Conservation (phyloP, 306 rosid species). For the Biancaea sappan region DNA sequence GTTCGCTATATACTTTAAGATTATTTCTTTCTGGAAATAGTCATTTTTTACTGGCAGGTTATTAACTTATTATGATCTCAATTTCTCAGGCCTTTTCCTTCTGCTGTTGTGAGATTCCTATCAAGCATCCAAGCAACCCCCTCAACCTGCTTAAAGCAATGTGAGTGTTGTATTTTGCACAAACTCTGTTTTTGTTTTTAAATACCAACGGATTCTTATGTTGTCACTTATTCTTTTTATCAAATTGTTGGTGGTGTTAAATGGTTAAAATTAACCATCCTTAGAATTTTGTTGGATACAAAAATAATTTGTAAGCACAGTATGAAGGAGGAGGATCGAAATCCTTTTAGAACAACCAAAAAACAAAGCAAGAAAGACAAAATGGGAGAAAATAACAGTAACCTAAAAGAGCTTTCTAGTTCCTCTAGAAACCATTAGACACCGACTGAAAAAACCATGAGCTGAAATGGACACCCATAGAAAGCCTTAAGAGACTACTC, state of each 20-base stretch:
- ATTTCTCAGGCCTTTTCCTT: constrained; percentile 77
- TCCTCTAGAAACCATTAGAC: not conserved
- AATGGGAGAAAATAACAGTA: not conserved
- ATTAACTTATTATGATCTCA: constrained; percentile 29
- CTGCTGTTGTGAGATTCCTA: constrained; percentile 90
- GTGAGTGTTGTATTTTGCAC: constrained; percentile 50
- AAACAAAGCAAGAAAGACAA: not conserved
- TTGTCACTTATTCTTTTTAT: not conserved
- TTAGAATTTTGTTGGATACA: not conserved
- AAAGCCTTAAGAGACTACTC: not conserved
- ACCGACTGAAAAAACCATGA: not conserved
- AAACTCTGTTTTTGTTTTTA: constrained; percentile 1
- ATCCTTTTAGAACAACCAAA: not conserved
- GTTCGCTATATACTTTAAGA: not conserved
- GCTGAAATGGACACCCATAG: not conserved
- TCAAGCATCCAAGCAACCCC: constrained; percentile 69
- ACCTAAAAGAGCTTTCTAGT: not conserved
- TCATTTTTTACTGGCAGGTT: constrained; percentile 21
- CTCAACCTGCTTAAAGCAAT: constrained; percentile 76
- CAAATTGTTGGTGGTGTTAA: not conserved
- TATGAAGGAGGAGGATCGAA: not conserved
- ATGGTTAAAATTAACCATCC: not conserved
- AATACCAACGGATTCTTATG: not conserved
- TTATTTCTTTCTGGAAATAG: constrained; percentile 18
- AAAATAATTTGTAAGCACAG: not conserved